Conservation (phyloP, 257 asterid species). For the Echites panduratus region DNA sequence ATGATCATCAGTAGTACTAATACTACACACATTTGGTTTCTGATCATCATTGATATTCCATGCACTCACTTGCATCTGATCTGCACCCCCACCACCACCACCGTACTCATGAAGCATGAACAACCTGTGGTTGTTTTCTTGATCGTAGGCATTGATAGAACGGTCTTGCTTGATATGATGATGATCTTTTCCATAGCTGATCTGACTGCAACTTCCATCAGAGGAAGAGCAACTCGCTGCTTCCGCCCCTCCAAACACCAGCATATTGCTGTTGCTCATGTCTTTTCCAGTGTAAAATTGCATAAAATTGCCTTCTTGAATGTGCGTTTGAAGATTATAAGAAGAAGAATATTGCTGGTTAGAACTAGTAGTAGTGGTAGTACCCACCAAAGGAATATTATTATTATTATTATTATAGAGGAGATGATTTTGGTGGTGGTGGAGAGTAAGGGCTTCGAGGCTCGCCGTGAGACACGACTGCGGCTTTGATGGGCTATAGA, state of each 20-base stretch:
- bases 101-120: conserved; percentile 38
- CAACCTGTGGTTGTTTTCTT: conserved; percentile 21
- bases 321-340: conserved; percentile 13
- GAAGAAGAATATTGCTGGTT: too few species aligned
- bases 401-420: conserved; percentile 14
- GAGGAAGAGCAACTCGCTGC: conserved; percentile 61
- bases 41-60: conserved; percentile 17
- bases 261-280: conserved; percentile 19
- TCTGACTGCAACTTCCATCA: conserved; percentile 48
- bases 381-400: conserved; percentile 15
- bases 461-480: not conserved
- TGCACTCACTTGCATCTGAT: conserved; percentile 9
- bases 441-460: conserved; percentile 25
- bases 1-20: too few species aligned
- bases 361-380: too few species aligned
- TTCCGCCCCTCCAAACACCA: conserved; percentile 37
- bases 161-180: conserved; percentile 40
- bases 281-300: conserved; percentile 28
- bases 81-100: conserved; percentile 11
- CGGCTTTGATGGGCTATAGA: not conserved
- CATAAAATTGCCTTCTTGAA: conserved; percentile 38
- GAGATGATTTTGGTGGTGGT: conserved; percentile 20
- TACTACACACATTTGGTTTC: conserved; percentile 14
- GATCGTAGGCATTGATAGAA: not conserved
- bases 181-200: conserved; percentile 38